phyloP scores from a whole-genome alignment of 352 stramenopile species.

The Ophiocytium majus region DNA sequence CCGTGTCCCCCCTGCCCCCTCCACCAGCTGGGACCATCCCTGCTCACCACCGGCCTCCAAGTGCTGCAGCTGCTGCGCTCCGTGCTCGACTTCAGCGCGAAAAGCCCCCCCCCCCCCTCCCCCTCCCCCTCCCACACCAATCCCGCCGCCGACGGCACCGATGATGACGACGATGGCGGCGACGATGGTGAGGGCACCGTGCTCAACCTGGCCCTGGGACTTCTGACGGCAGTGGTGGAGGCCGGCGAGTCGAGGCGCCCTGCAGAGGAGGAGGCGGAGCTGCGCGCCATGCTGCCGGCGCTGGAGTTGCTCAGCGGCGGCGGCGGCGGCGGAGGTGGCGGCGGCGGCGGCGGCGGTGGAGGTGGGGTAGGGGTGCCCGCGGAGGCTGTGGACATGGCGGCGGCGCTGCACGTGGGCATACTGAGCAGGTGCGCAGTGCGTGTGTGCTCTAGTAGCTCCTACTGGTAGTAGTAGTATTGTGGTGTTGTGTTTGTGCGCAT shows the following conservation, averaged over 20 bases:
- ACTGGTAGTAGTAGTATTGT: too few species aligned
- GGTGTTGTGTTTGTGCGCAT: too few species aligned
- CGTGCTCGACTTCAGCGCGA: constrained; percentile 42
- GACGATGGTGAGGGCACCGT: constrained; percentile 26
- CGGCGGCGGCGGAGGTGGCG: not conserved
- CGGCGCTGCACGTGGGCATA: constrained; percentile 30
- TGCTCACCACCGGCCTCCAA: constrained; percentile 47
- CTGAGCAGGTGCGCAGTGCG: constrained; percentile 33
- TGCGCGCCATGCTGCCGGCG: constrained; percentile 36
- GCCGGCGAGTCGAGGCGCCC: constrained; percentile 28
- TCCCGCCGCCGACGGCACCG: not conserved
- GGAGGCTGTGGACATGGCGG: constrained; percentile 45
- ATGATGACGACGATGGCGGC: not conserved
- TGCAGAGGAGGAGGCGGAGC: constrained; percentile 38
- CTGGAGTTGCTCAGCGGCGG: not conserved
- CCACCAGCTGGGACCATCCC: constrained; percentile 26
- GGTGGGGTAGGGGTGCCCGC: too few species aligned
- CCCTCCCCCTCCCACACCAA: not conserved
- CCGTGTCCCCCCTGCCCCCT: not conserved
- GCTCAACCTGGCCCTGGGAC: constrained; percentile 34
- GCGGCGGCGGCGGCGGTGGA: constrained; percentile 19
- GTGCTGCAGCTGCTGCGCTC: constrained; percentile 43
- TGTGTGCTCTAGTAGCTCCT: too few species aligned
- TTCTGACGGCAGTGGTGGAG: constrained; percentile 49
- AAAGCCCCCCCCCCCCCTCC: not conserved